Conservation (phyloP, 495 filamentous ascomycete species). For the Xeromyces bisporus region DNA sequence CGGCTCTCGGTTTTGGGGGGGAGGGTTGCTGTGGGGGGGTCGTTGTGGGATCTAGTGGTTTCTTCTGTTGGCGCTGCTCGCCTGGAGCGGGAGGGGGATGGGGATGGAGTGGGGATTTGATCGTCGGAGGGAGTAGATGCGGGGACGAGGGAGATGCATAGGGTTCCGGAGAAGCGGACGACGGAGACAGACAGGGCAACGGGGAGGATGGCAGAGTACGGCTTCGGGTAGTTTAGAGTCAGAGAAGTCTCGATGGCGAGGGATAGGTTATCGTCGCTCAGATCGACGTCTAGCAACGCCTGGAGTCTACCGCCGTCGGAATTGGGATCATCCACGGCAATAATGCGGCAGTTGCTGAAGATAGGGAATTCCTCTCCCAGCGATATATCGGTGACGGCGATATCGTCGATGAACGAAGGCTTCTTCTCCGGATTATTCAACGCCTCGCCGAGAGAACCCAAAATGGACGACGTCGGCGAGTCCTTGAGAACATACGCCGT, state of each 20-base stretch:
- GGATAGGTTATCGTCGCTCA: slow-evolving; percentile 82
- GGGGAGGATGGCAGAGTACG: slow-evolving; percentile 74
- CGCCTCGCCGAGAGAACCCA: slow-evolving; percentile 77
- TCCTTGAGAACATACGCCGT: slow-evolving; percentile 75
- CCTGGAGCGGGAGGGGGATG: slow-evolving; percentile 15
- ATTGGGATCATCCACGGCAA: slow-evolving; percentile 38
- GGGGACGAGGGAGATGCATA: slow-evolving; percentile 84
- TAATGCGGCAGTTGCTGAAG: slow-evolving; percentile 94
- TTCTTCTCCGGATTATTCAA: slow-evolving; percentile 66
- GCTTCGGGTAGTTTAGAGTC: slow-evolving; percentile 83
- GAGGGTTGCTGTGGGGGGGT: slow-evolving; percentile 4
- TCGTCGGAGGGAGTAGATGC: slow-evolving; percentile 20
- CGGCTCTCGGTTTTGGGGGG: slow-evolving; percentile 22
- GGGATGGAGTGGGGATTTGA: slow-evolving; percentile 20
- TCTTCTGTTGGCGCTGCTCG: slow-evolving; percentile 6
- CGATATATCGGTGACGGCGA: slow-evolving; percentile 80
- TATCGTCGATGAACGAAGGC: slow-evolving; percentile 83
- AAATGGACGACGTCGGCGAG: slow-evolving; percentile 48
- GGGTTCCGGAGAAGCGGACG: slow-evolving; percentile 82
- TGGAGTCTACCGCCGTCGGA: slow-evolving; percentile 54
- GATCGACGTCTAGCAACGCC: slow-evolving; percentile 88
- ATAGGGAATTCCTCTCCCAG: slow-evolving; percentile 96
- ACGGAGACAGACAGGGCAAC: slow-evolving; percentile 83
- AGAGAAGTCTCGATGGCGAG: slow-evolving; percentile 87
- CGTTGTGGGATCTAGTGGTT: slow-evolving; percentile 2